A percentile compares a stretch with the other conserved stretches of the same genome.
phyloP scores from a whole-genome alignment of 2,329 filamentous ascomycete genomes.

The Alternaria sp. region DNA sequence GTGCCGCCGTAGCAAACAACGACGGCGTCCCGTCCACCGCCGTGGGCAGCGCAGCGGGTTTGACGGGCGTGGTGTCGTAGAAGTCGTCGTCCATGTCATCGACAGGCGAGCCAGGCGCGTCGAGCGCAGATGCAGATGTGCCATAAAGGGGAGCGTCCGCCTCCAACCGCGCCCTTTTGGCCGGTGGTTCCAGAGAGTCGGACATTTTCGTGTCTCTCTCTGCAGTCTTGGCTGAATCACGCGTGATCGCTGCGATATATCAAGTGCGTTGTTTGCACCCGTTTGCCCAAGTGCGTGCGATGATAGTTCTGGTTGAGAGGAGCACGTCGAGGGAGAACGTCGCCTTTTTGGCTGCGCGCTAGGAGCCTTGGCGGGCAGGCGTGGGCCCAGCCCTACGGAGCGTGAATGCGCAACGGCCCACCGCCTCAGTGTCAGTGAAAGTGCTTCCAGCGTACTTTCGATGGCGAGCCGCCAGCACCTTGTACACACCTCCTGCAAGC shows the following conservation, averaged over 20 bases:
- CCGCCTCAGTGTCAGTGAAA: conserved; percentile 7
- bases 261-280: conserved; percentile 42
- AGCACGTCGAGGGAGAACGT: conserved; percentile 28
- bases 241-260: conserved; percentile 37
- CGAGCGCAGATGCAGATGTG: conserved; percentile 45
- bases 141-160: conserved; percentile 50
- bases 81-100: conserved; percentile 54
- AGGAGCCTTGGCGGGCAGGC: conserved; percentile 31
- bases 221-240: conserved; percentile 37
- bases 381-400: conserved; percentile 36
- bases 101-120: conserved; percentile 51
- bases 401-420: conserved; percentile 15
- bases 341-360: conserved; percentile 41
- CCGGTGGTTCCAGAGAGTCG: conserved; percentile 51
- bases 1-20: conserved; percentile 33
- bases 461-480: neutral
- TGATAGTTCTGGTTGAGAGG: conserved; percentile 31
- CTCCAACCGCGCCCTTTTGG: conserved; percentile 54
- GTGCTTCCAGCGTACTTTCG: neutral
- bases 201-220: conserved; percentile 43
- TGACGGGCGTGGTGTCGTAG: conserved; percentile 48
- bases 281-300: conserved; percentile 39
- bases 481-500: neutral
- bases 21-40: conserved; percentile 27
- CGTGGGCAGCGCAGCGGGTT: conserved; percentile 33